A percentile compares a stretch with the other conserved stretches of the same genome.
Conservation (phyloP, 176 grass and related monocot species). For the Eleusine indica region DNA sequence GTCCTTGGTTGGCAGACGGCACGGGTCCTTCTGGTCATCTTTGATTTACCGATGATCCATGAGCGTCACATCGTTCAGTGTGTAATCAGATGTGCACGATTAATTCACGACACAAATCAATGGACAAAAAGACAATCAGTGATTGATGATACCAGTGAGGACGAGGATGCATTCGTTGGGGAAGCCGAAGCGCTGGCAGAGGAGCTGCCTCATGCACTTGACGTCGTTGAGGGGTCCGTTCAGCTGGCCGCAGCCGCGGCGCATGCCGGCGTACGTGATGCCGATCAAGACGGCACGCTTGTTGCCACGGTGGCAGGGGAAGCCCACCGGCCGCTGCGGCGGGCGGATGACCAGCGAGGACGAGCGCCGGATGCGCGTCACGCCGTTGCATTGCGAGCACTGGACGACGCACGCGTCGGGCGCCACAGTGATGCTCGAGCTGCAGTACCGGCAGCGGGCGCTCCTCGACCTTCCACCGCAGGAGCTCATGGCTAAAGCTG, state of each 20-base stretch:
- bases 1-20: conserved; percentile 62
- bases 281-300: conserved; percentile 89
- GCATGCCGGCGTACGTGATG: conserved; percentile 60
- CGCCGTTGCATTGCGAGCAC: conserved; percentile 54
- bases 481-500: not conserved
- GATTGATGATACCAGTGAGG: conserved; percentile 44
- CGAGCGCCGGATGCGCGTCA: conserved; percentile 48
- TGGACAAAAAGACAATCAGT: not conserved
- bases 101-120: not conserved
- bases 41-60: no score
- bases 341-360: not conserved
- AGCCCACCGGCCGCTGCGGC: not conserved
- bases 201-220: conserved; percentile 74
- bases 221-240: conserved; percentile 84
- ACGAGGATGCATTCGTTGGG: conserved; percentile 63
- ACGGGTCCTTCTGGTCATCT: conserved; percentile 72
- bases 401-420: conserved; percentile 38
- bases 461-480: not conserved
- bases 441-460: conserved; percentile 49
- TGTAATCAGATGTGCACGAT: not conserved
- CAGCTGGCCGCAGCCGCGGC: conserved; percentile 44
- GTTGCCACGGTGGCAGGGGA: conserved; percentile 56
- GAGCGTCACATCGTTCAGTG: no score
- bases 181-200: conserved; percentile 65
- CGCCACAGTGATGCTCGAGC: conserved; percentile 31